phyloP scores from a whole-genome alignment of 1,139 yeast genomes.

The Geotrichum bryndzae region DNA sequence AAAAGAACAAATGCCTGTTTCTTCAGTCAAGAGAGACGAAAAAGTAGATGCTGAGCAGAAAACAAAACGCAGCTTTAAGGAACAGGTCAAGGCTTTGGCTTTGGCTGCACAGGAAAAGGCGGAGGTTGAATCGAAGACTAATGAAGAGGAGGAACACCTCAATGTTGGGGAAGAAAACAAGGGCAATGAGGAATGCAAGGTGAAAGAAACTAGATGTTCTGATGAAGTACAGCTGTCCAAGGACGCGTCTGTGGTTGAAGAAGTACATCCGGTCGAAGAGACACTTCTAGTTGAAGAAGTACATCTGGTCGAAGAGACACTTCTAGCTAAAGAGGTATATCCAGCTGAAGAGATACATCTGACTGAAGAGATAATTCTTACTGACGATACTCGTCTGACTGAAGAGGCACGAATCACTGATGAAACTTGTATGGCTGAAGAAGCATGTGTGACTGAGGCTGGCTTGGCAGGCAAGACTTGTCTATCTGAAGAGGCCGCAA shows the following conservation, averaged over 20 bases:
- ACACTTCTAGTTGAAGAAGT: not conserved
- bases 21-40: not conserved
- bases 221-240: not conserved
- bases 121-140: too few species aligned
- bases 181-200: not conserved
- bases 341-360: not conserved
- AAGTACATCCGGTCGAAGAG: not conserved
- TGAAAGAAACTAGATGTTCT: not conserved
- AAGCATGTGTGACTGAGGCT: not conserved
- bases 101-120: not conserved
- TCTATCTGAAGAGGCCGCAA: not conserved
- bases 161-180: not conserved
- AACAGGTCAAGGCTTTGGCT: not conserved
- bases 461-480: not conserved
- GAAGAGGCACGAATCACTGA: not conserved
- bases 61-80: not conserved
- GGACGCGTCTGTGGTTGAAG: not conserved
- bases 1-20: not conserved
- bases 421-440: not conserved
- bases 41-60: not conserved
- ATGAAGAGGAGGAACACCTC: not conserved
- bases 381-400: not conserved
- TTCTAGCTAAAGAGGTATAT: not conserved
- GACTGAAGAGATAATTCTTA: not conserved
- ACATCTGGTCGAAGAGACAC: not conserved